Percentiles rank a stretch among this genome's conserved stretches.
These are phyloP conservation scores for Apiospora hydei DNA, from an alignment of 2,329 filamentous ascomycete genomes.

Conservation along the genomic window DNA sequence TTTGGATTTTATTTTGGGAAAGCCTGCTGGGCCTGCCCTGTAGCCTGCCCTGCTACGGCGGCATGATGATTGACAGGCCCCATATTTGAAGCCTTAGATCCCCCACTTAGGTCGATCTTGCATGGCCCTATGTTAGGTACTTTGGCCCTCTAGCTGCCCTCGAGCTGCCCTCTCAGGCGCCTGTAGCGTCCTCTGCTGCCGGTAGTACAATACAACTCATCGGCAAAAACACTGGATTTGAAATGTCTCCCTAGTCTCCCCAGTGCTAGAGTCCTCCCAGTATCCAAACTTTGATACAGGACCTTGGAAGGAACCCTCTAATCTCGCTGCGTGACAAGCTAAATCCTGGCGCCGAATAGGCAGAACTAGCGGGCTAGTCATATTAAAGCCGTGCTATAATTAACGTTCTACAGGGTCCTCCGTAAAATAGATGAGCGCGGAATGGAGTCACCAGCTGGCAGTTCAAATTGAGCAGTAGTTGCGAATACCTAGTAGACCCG, in stretches of 20 bases:
- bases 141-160: background rate
- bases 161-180: background rate
- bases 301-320: slow-evolving; percentile 12
- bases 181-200: background rate
- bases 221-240: background rate
- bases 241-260: background rate
- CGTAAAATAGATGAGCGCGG: background rate
- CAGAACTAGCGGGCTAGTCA: slow-evolving; percentile 9
- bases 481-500: background rate
- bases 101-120: slow-evolving; percentile 19
- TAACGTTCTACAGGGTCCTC: background rate
- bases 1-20: slow-evolving; percentile 14
- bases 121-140: background rate
- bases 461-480: background rate
- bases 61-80: slow-evolving; percentile 15
- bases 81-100: slow-evolving; percentile 19
- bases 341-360: background rate
- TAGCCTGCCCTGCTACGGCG: slow-evolving; percentile 6
- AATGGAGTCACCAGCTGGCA: slow-evolving; percentile 4
- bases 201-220: background rate
- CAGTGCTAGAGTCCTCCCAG: background rate
- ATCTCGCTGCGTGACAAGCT: background rate
- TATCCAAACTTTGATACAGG: background rate
- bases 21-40: background rate
- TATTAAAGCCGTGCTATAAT: slow-evolving; percentile 15